These are phyloP conservation scores for Plenodomus tracheiphilus DNA, from an alignment of 2,329 filamentous ascomycete genomes.

Conservation along the genomic window DNA sequence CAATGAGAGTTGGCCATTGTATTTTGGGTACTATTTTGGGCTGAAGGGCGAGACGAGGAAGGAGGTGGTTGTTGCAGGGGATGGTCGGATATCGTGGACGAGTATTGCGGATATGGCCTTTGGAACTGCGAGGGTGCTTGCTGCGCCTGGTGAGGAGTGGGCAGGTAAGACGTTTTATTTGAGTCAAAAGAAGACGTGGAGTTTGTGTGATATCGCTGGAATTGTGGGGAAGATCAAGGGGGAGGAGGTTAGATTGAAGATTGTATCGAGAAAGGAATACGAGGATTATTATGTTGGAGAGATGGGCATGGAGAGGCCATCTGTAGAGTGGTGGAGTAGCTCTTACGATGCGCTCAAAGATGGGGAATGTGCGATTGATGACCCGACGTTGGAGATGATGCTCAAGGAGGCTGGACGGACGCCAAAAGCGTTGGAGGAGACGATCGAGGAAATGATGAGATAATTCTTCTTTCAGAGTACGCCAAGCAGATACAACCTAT, in stretches of 20 bases:
- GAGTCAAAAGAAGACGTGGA: slow-evolving; percentile 31
- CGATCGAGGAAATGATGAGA: slow-evolving; percentile 47
- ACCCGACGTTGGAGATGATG: slow-evolving; percentile 46
- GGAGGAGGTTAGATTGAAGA: slow-evolving; percentile 39
- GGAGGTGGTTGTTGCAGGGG: slow-evolving; percentile 47
- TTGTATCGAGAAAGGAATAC: slow-evolving; percentile 46
- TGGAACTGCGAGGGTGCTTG: slow-evolving; percentile 47
- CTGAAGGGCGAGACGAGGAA: slow-evolving; percentile 39
- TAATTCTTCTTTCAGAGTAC: background rate
- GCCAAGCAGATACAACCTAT: too few species aligned
- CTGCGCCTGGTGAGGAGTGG: slow-evolving; percentile 35
- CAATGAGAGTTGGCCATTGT: slow-evolving; percentile 53
- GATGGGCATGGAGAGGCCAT: slow-evolving; percentile 39
- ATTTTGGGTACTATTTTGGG: slow-evolving; percentile 50
- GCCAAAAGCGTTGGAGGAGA: slow-evolving; percentile 46
- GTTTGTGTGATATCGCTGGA: slow-evolving; percentile 33
- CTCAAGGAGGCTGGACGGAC: slow-evolving; percentile 39
- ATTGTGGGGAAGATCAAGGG: slow-evolving; percentile 33
- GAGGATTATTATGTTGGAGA: slow-evolving; percentile 47
- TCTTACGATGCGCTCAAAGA: slow-evolving; percentile 50
- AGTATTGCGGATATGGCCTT: slow-evolving; percentile 49
- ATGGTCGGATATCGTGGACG: slow-evolving; percentile 50
- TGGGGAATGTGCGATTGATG: slow-evolving; percentile 49
- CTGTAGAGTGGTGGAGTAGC: slow-evolving; percentile 52
- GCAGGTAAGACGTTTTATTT: slow-evolving; percentile 47